Evolutionary conservation across 176 grass and related monocot species (phyloP).

Genomic region (Eragrostis curvula): DNA sequence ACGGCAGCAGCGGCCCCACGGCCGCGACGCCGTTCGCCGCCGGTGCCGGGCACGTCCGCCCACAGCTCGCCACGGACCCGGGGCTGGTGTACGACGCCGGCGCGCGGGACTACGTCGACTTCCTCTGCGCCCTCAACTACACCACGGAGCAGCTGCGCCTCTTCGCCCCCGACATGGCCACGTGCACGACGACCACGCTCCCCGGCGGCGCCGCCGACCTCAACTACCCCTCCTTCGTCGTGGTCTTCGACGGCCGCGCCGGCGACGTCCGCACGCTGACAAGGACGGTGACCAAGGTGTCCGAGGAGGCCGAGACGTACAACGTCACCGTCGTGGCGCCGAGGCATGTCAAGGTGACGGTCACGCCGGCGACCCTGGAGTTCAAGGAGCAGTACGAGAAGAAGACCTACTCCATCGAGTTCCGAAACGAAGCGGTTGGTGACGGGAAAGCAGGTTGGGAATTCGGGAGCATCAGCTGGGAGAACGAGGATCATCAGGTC

Average conservation of each 20-base stretch:
- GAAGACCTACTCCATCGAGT: slow-evolving; percentile 47
- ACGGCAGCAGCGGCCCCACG: background rate
- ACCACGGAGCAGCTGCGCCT: slow-evolving; percentile 25
- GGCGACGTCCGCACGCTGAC: no score
- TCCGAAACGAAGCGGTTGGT: slow-evolving; percentile 9
- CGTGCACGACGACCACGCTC: slow-evolving; percentile 24
- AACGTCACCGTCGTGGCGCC: slow-evolving; percentile 14
- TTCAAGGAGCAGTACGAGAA: background rate
- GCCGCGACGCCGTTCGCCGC: slow-evolving; percentile 14
- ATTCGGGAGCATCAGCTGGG: slow-evolving; percentile 46
- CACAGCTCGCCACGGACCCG: no score
- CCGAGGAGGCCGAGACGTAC: slow-evolving; percentile 40
- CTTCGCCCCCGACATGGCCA: slow-evolving; percentile 4
- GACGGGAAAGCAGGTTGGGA: background rate
- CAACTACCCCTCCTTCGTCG: no score
- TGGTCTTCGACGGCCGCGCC: no score
- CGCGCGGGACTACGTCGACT: slow-evolving; percentile 38
- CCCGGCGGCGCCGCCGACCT: background rate
- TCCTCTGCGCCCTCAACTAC: slow-evolving; percentile 58
- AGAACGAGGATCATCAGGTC: slow-evolving; percentile 8
- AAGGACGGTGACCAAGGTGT: slow-evolving; percentile 5
- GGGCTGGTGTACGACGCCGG: background rate
- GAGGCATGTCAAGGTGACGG: slow-evolving; percentile 36
- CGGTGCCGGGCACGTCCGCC: no score
- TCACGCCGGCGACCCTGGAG: slow-evolving; percentile 40